These are phyloP conservation scores for Microdochium bolleyi DNA, from an alignment of 2,329 filamentous ascomycete species.

Conservation along the genomic window DNA sequence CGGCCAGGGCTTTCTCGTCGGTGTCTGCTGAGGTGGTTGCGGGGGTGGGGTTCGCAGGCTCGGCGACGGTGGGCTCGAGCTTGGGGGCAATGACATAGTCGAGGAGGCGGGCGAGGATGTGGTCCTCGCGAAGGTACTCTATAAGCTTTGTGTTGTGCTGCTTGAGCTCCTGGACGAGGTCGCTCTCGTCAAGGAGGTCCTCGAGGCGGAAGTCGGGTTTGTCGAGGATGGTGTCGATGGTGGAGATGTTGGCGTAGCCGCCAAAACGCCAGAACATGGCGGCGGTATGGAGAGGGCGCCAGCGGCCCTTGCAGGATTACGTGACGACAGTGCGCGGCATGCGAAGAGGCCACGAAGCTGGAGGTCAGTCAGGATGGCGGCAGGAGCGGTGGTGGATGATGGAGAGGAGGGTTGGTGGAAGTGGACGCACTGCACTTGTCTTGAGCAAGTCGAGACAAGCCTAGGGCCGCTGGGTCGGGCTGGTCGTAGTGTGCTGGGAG, in stretches of 20 bases:
- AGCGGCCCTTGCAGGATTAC: not conserved
- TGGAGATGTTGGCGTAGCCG: constrained; percentile 94
- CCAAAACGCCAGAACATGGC: constrained; percentile 99
- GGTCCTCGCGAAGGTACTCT: constrained; percentile 86
- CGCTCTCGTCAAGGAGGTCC: constrained; percentile 90
- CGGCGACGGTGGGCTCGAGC: constrained; percentile 43
- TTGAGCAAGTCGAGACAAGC: too few species aligned
- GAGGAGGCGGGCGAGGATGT: constrained; percentile 75
- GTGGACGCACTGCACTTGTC: too few species aligned
- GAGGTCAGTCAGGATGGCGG: not conserved
- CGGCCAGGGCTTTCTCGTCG: constrained; percentile 26
- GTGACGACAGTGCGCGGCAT: not conserved
- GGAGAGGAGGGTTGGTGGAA: too few species aligned
- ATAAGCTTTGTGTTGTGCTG: constrained; percentile 97
- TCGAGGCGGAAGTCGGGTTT: constrained; percentile 94
- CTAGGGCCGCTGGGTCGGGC: too few species aligned
- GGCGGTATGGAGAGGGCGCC: constrained; percentile 20
- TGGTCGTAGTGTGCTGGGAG: too few species aligned
- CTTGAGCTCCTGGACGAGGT: constrained; percentile 95
- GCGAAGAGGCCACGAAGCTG: not conserved
- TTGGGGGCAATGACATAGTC: constrained; percentile 85
- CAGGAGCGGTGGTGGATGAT: too few species aligned
- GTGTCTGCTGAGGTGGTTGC: constrained; percentile 42
- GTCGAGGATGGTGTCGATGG: constrained; percentile 93
- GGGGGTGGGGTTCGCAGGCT: constrained; percentile 41